phyloP scores from a whole-genome alignment of 306 rosid genomes.

The Malus domestica region DNA sequence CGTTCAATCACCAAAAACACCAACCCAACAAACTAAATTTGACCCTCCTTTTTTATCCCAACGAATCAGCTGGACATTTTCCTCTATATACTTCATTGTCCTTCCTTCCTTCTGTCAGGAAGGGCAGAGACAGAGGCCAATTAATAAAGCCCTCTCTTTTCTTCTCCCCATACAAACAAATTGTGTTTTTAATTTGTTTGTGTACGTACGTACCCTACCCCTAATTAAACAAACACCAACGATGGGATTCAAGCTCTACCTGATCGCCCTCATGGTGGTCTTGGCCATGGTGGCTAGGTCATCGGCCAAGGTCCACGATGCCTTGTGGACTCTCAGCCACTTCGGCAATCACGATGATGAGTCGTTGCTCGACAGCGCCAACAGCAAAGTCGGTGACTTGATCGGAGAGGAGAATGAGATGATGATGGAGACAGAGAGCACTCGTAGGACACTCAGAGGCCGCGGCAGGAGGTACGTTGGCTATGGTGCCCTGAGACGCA shows the following conservation, averaged over 20 bases:
- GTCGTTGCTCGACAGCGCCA: not conserved
- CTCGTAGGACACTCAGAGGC: slow-evolving; percentile 6
- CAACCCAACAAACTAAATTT: not conserved
- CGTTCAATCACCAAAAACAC: slow-evolving; percentile 2
- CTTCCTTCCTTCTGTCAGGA: not conserved
- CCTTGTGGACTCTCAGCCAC: slow-evolving; percentile 5
- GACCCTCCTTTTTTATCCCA: not conserved
- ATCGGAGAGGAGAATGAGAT: slow-evolving; percentile 38
- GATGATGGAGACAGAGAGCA: slow-evolving; percentile 24
- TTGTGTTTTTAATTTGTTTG: not conserved
- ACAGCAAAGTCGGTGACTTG: not conserved
- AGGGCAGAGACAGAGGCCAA: not conserved
- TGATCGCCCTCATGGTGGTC: slow-evolving; percentile 24
- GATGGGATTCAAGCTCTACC: slow-evolving; percentile 32
- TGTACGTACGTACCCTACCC: not conserved
- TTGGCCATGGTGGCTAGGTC: slow-evolving; percentile 26
- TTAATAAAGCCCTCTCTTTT: not conserved
- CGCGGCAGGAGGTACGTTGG: slow-evolving; percentile 11
- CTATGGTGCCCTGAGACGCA: slow-evolving; percentile 25
- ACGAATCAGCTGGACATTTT: not conserved
- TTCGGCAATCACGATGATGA: not conserved
- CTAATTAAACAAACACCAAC: not conserved
- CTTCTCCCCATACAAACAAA: not conserved
- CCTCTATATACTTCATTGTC: not conserved
- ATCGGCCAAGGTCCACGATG: slow-evolving; percentile 5